Percentiles rank a stretch among this genome's conserved stretches.
Evolutionary conservation across 2,329 filamentous ascomycete species (phyloP).

Genomic region (Trichoderma sp.): DNA sequence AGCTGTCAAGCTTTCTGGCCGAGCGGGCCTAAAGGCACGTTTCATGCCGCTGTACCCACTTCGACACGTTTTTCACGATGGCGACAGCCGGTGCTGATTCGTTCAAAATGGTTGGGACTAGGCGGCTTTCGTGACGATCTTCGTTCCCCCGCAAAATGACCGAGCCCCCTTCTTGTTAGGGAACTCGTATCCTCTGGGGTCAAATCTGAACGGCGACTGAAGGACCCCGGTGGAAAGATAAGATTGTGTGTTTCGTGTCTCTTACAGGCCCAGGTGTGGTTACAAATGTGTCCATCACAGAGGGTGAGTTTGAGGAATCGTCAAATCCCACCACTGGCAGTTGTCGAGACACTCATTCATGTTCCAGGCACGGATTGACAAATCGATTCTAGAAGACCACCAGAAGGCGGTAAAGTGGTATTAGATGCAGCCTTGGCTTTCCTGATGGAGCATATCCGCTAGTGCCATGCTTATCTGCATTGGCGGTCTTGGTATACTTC

Average conservation of each 20-base stretch:
- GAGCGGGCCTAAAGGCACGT: slow-evolving; percentile 9
- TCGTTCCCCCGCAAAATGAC: slow-evolving; percentile 12
- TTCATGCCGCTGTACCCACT: slow-evolving; percentile 7
- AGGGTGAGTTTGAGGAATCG: not conserved
- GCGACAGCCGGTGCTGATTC: not conserved
- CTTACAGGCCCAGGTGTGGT: not conserved
- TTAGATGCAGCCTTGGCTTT: not conserved
- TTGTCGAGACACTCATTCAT: not conserved
- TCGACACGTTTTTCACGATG: slow-evolving; percentile 5
- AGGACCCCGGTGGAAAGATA: not conserved
- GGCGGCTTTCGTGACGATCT: slow-evolving; percentile 5
- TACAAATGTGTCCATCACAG: not conserved
- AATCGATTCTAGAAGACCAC: slow-evolving; percentile 2
- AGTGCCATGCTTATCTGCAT: slow-evolving; percentile 6
- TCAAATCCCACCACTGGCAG: not conserved
- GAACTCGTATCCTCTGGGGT: not conserved
- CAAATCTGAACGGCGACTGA: not conserved
- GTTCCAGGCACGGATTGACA: not conserved
- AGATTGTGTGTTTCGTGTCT: not conserved
- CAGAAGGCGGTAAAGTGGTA: not conserved
- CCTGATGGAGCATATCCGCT: not conserved
- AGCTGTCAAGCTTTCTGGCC: not conserved
- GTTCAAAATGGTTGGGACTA: not conserved
- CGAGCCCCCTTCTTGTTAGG: not conserved
- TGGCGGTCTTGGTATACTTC: not conserved